Conservation (phyloP, 2,329 filamentous ascomycete species). For the Monosporascus sp. region DNA sequence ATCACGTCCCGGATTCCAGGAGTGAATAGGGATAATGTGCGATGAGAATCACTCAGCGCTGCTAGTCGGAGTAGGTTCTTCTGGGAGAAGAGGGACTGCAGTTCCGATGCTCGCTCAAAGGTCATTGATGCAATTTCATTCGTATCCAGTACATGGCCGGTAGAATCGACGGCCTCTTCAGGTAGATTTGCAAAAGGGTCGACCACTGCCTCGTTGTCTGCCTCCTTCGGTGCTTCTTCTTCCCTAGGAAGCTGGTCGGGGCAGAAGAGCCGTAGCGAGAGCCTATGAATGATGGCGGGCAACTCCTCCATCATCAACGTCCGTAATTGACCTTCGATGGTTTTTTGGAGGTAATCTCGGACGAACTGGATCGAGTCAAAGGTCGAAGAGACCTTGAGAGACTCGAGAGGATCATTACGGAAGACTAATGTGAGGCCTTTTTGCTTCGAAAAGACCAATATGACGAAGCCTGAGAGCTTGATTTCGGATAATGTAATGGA, state of each 20-base stretch:
- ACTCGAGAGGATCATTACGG: constrained; percentile 95
- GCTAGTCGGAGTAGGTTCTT: constrained; percentile 85
- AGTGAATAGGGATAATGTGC: constrained; percentile 86
- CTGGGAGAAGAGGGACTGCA: constrained; percentile 88
- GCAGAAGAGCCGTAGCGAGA: constrained; percentile 85
- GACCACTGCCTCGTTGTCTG: constrained; percentile 54
- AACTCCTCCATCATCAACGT: constrained; percentile 97
- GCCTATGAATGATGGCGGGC: constrained; percentile 88
- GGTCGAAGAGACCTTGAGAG: constrained; percentile 95
- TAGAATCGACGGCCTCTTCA: constrained; percentile 73
- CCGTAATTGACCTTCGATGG: constrained; percentile 88
- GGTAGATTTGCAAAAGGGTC: constrained; percentile 81
- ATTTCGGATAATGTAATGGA: constrained; percentile 96
- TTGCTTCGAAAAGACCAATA: constrained; percentile 93
- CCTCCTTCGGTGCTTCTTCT: constrained; percentile 46
- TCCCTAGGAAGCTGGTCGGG: constrained; percentile 74
- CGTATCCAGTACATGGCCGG: constrained; percentile 70
- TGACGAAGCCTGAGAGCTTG: constrained; percentile 93
- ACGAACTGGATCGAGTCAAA: constrained; percentile 99
- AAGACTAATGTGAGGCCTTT: constrained; percentile 97
- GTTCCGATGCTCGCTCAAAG: constrained; percentile 72
- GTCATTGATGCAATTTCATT: constrained; percentile 71
- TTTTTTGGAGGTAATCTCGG: constrained; percentile 90
- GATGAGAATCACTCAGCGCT: constrained; percentile 78
- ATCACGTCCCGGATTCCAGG: constrained; percentile 86